Conservation (phyloP, 2,329 filamentous ascomycete genomes). For the Aspergillus caelatus region DNA sequence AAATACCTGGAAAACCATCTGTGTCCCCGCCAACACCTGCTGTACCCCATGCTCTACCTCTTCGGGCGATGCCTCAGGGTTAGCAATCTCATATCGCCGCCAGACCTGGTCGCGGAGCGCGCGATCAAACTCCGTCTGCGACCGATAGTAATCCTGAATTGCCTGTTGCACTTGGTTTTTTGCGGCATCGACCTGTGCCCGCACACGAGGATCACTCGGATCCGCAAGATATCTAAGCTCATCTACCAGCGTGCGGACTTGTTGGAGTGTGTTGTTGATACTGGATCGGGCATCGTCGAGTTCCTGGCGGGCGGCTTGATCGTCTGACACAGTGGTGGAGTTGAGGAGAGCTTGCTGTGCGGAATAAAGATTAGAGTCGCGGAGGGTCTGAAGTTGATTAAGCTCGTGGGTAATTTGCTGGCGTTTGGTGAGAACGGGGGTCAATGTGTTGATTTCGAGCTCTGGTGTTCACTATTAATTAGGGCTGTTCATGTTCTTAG, state of each 20-base stretch:
- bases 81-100: slow-evolving; percentile 15
- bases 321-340: slow-evolving; percentile 11
- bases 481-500: background rate
- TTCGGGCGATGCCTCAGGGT: slow-evolving; percentile 9
- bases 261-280: background rate
- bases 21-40: slow-evolving; percentile 2
- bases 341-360: slow-evolving; percentile 19
- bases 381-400: background rate
- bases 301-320: slow-evolving; percentile 4
- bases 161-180: slow-evolving; percentile 4
- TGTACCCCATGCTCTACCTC: slow-evolving; percentile 14
- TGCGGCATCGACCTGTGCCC: slow-evolving; percentile 10
- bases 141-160: background rate
- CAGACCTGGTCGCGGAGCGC: slow-evolving; percentile 13
- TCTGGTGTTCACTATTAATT: background rate
- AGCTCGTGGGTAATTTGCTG: slow-evolving; percentile 6
- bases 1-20: background rate
- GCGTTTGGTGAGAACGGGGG: slow-evolving; percentile 1
- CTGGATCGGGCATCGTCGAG: slow-evolving; percentile 5
- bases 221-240: slow-evolving; percentile 7
- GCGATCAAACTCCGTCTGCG: slow-evolving; percentile 5
- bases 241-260: background rate
- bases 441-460: background rate
- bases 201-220: slow-evolving; percentile 7
- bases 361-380: slow-evolving; percentile 6